Conservation (phyloP, 148 eudicot genomes). For the Vaccinium myrtillus region DNA sequence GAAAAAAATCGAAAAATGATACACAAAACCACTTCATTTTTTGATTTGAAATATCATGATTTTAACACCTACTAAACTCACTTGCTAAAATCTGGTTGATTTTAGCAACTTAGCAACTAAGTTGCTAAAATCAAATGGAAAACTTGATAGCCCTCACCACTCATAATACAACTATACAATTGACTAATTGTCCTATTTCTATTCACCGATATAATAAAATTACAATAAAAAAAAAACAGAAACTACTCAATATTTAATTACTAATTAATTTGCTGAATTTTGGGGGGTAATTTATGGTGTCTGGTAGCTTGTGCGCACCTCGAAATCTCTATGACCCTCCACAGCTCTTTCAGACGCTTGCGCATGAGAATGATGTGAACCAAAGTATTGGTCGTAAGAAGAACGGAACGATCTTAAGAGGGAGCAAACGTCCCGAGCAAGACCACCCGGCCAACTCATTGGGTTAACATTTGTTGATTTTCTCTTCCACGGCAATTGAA, state of each 20-base stretch:
- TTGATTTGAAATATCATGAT: too few relatives aligned
- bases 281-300: too few relatives aligned
- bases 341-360: not conserved
- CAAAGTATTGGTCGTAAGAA: too few relatives aligned
- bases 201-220: not conserved
- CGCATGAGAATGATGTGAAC: too few relatives aligned
- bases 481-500: constrained; percentile 47
- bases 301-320: not conserved
- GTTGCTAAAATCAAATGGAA: too few relatives aligned
- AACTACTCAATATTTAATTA: not conserved
- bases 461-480: constrained; percentile 9
- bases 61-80: too few relatives aligned
- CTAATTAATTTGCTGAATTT: not conserved
- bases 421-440: too few relatives aligned
- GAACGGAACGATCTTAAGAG: too few relatives aligned
- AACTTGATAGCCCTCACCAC: not conserved
- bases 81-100: too few relatives aligned
- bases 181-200: not conserved
- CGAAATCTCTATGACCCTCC: not conserved
- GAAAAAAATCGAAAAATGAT: too few relatives aligned
- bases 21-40: too few relatives aligned
- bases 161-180: not conserved
- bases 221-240: not conserved
- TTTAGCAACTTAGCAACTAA: too few relatives aligned
- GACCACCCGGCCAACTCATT: not conserved